Percentiles rank a stretch among this genome's conserved stretches.
phyloP scores from a whole-genome alignment of 179 eudicot genomes.

The Corrigiola litoralis region DNA sequence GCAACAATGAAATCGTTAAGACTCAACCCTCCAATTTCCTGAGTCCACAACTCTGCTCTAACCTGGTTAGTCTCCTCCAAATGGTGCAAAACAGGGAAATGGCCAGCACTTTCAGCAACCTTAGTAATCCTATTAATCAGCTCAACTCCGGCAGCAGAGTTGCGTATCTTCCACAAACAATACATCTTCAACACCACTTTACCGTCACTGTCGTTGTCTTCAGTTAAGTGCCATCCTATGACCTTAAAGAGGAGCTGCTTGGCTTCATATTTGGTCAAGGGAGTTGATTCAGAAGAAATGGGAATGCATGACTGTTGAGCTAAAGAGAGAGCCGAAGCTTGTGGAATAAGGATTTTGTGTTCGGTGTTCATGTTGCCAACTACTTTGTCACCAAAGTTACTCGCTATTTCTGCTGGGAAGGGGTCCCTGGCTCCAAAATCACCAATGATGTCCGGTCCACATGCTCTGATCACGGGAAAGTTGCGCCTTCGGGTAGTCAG shows the following conservation, averaged over 20 bases:
- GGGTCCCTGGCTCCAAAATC: conserved; percentile 93
- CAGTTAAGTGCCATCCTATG: conserved; percentile 72
- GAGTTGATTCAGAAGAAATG: conserved; percentile 37
- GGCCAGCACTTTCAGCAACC: conserved; percentile 48
- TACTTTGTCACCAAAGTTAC: conserved; percentile 71
- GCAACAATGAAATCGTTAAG: conserved; percentile 90
- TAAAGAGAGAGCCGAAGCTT: conserved; percentile 56
- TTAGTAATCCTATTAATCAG: conserved; percentile 55
- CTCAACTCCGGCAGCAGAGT: conserved; percentile 53
- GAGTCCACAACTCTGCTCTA: conserved; percentile 68
- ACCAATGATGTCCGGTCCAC: conserved; percentile 42
- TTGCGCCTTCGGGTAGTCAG: background rate
- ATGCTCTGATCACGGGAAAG: conserved; percentile 9
- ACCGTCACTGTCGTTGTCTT: conserved; percentile 45
- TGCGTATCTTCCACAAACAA: conserved; percentile 84
- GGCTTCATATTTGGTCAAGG: conserved; percentile 55
- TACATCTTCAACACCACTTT: conserved; percentile 36
- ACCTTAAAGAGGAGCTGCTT: conserved; percentile 60
- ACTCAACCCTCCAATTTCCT: conserved; percentile 61
- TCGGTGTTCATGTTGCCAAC: conserved; percentile 56
- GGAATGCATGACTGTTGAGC: conserved; percentile 46
- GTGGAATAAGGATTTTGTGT: conserved; percentile 78
- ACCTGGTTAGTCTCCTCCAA: conserved; percentile 63
- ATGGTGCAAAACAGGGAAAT: conserved; percentile 52
- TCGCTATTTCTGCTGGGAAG: conserved; percentile 75